Base-by-base conservation (phyloP, 2,329 filamentous ascomycete species). In the Calonectria honghensis region DNA sequence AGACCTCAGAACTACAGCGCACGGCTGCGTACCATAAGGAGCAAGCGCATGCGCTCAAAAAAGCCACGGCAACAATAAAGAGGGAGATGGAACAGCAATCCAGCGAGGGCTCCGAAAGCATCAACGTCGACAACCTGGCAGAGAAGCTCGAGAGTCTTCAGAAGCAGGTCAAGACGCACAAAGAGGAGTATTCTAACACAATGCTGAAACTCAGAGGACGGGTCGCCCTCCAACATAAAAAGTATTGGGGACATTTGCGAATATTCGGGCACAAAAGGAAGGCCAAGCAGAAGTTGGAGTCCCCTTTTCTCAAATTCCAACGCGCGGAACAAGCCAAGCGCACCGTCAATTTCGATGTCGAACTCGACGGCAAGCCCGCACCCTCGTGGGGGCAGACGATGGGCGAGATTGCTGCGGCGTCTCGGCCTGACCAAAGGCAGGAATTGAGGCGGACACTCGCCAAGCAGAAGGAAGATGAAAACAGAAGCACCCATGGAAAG, bases 161-260 rank as follows among this genome's bases (percentile, higher is more conserved):
- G 71, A 64, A 70, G 37, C 80, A 81, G 57, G 79, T 73, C 24
- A 48, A 77, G 10, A 79, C 79, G 35, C 84, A 85, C 51, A 76
- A 77, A 32, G 54, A 73, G 24, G 75, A 75, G 3, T 83, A 82
- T 65, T 73, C 79, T 54, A 70, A 64, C 11, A 64, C 78, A 70
- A 84, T 85, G 83, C 63, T 68, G 68, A 76, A 77, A 27, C 64
- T 85, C 6, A 81, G 83, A n/a, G 83, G 82, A 7, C 73, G 78
- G 10, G 31, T 29, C 3, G 75, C 79, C 31, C 41, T 81, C n/a
- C 73, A 81, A 16, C 76, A 82, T 29, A 83, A 79, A 70, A 84
- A 84, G 65, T 79, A 74, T 35, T 68, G 79, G 74, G 81, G 77
- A 41, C 76, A 83, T 52, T 72, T 79, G 24, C 66, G 79, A 63